Base-by-base conservation (phyloP, 1,284 basidiomycete genomes). In the Cutaneotrichosporon dermatis region DNA sequence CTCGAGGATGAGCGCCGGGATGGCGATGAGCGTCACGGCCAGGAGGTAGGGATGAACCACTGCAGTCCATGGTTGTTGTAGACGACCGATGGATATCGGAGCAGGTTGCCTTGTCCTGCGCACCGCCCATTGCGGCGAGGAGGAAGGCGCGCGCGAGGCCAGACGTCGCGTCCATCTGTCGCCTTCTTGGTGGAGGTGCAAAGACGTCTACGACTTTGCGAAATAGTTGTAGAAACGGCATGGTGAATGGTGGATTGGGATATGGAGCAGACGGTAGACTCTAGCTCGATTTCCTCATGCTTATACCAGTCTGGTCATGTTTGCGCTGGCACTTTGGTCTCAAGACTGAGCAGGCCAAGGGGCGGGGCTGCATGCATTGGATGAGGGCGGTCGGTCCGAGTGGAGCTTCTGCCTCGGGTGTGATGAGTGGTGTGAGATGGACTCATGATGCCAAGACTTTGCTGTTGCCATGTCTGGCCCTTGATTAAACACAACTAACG, bases 1-100 rank as follows among this genome's bases (percentile, higher is more conserved):
- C 40, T 67, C 66, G 42, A 67, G 58, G 15, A 67, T 54, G 39
- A 67, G 62, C 2, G 62, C 55, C 4, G 66, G 66, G n/a, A 66
- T 64, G 33, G 66, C 66, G 54, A 67, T 62, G 36, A 67, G 52
- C 36, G 55, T 41, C 8, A 67, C 57, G 15, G 66, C 64, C 11
- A 67, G 59, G 10, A 67, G 56, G 61, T 67, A 67, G 66, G 66
- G 51, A 67, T 62, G 57, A 67, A 67, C 66, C 66, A 67, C 54
- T 67, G 66, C 36, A 67, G 52, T 9, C 66, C 66, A 53, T 67
- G 65, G 50, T 67, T 67, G 60, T 67, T 67, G 60, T 67, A 67
- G 15, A 66, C 44, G 39, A 65, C 62, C 10, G 64, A 65, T 10
- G 66, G 66, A 44, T 67, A 67, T 37, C 66, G 57, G 12, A 67